A percentile compares a stretch with the other conserved stretches of the same genome.
phyloP scores from a whole-genome alignment of 2,329 filamentous ascomycete genomes.

The Botrytis paeoniae region DNA sequence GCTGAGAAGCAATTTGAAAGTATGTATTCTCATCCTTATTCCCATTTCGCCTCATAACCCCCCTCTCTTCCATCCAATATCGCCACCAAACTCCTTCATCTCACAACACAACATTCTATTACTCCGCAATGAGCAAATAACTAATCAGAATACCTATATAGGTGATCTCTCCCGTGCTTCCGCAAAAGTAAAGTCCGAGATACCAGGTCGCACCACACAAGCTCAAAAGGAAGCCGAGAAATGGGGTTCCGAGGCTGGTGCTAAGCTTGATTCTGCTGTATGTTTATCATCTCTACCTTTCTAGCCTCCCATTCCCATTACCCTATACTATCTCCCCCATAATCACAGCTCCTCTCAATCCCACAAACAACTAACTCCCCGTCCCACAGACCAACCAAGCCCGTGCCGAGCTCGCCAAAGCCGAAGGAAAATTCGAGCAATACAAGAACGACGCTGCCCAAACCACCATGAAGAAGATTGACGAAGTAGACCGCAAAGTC shows the following conservation, averaged over 20 bases:
- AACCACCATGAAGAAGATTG: conserved; percentile 67
- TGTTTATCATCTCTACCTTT: conserved; percentile 37
- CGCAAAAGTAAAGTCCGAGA: conserved; percentile 61
- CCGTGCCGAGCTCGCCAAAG: conserved; percentile 58
- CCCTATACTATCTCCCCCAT: background rate
- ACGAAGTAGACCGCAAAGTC: conserved; percentile 79
- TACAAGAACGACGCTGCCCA: conserved; percentile 62
- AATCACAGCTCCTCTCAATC: background rate
- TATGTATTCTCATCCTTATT: conserved; percentile 46
- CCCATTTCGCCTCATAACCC: background rate
- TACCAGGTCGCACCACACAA: conserved; percentile 61
- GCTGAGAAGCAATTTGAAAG: conserved; percentile 87
- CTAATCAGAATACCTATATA: conserved; percentile 40
- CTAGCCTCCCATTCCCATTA: background rate
- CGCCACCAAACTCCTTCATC: background rate
- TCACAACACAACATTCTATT: too few species aligned
- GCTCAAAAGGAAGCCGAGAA: conserved; percentile 63
- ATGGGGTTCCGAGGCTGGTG: conserved; percentile 58
- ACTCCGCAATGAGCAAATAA: background rate
- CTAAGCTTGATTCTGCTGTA: conserved; percentile 69
- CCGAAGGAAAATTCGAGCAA: conserved; percentile 58
- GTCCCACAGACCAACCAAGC: conserved; percentile 56
- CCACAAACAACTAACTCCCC: conserved; percentile 21
- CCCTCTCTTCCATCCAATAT: background rate
- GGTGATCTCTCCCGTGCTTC: conserved; percentile 73